Evolutionary conservation across 306 rosid genomes (phyloP).

Genomic region (Crataegus laevigata): DNA sequence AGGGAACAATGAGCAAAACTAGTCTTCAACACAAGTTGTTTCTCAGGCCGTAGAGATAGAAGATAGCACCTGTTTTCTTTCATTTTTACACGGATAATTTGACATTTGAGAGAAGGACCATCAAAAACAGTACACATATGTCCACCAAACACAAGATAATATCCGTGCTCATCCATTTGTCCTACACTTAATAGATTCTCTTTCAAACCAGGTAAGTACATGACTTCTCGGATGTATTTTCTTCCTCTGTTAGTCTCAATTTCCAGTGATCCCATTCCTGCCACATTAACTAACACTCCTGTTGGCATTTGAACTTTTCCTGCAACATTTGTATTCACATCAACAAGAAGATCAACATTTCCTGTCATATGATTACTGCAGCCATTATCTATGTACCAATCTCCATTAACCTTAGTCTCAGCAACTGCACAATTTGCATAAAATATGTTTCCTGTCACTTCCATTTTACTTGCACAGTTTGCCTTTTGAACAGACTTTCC

Average conservation of each 20-base stretch:
- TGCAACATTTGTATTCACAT: neutral
- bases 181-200: neutral
- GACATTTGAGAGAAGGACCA: no score
- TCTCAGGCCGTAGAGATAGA: no score
- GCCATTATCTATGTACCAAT: neutral
- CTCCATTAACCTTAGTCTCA: neutral
- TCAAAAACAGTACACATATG: no score
- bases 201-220: neutral
- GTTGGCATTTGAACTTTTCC: neutral
- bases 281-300: neutral
- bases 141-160: neutral
- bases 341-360: neutral
- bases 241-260: neutral
- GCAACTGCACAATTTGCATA: neutral
- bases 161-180: neutral
- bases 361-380: neutral
- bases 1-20: no score
- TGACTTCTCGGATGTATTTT: neutral
- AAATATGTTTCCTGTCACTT: neutral
- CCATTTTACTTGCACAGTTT: neutral
- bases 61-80: no score
- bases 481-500: neutral
- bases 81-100: no score
- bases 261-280: neutral
- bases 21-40: no score